These are phyloP conservation scores for Suillus occidentalis DNA, from an alignment of 768 basidiomycete genomes.

Conservation along the genomic window DNA sequence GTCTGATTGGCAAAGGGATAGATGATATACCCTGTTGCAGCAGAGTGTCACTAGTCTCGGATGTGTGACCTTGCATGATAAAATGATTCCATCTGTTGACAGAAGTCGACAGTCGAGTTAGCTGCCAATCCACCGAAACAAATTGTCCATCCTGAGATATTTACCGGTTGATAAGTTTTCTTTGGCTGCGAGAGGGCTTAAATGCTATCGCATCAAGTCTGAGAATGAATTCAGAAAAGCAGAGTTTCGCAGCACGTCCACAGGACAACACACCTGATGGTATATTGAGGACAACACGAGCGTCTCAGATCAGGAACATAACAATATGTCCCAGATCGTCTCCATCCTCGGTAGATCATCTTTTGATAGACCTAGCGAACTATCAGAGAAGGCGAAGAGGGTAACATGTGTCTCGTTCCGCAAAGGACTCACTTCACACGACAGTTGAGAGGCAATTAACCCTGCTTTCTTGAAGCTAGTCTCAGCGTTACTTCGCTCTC, in stretches of 20 bases:
- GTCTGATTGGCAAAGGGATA: background rate
- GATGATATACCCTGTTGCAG: background rate
- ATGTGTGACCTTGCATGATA: constrained; percentile 45
- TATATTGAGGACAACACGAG: constrained; percentile 94
- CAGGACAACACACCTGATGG: constrained; percentile 69
- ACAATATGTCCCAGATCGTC: constrained; percentile 78
- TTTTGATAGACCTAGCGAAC: constrained; percentile 64
- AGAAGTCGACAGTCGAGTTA: background rate
- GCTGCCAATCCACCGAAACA: background rate
- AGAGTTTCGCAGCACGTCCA: too few species aligned
- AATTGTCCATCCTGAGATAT: constrained; percentile 4
- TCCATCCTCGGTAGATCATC: constrained; percentile 87
- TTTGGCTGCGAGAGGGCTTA: constrained; percentile 69
- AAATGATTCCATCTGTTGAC: constrained; percentile 69
- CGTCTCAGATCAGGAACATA: constrained; percentile 83
- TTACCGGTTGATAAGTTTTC: constrained; percentile 73
- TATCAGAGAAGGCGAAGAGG: background rate
- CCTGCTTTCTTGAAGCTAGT: constrained; percentile 51
- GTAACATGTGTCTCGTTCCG: background rate
- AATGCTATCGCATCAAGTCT: constrained; percentile 71
- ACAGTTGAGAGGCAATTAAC: constrained; percentile 49
- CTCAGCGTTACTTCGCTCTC: constrained; percentile 38
- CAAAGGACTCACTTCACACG: constrained; percentile 46
- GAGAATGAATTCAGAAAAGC: background rate
- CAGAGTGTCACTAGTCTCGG: constrained; percentile 19